These are phyloP conservation scores for Mycena polygramma DNA, from an alignment of 768 basidiomycete species.

Conservation along the genomic window DNA sequence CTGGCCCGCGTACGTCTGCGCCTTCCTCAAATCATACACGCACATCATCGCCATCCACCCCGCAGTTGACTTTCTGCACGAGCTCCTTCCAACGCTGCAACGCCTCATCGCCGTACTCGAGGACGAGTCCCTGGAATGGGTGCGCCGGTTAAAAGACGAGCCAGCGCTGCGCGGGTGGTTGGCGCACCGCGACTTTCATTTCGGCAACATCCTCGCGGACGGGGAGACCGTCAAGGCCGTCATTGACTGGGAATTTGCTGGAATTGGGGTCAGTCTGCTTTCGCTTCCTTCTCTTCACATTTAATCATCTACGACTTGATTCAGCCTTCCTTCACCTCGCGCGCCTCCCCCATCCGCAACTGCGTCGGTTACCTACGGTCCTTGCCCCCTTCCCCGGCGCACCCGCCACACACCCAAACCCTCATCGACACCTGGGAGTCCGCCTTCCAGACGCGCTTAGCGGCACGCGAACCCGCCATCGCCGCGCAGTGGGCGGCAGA, in stretches of 20 bases:
- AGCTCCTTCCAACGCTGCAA: conserved; percentile 25
- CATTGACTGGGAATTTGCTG: conserved; percentile 38
- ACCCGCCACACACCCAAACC: not conserved
- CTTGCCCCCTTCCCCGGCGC: not conserved
- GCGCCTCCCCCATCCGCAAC: conserved; percentile 26
- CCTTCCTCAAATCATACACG: conserved; percentile 29
- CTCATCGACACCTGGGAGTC: conserved; percentile 30
- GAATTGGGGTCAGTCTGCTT: conserved; percentile 20
- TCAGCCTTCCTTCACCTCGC: conserved; percentile 24
- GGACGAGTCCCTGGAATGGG: conserved; percentile 9
- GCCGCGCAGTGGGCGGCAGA: conserved; percentile 24
- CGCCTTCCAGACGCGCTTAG: conserved; percentile 19
- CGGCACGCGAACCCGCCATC: conserved; percentile 18
- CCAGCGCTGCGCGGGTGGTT: conserved; percentile 26
- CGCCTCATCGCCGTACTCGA: conserved; percentile 23
- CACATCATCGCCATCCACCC: conserved; percentile 35
- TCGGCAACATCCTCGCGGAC: conserved; percentile 35
- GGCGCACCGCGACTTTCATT: conserved; percentile 35
- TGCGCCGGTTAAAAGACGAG: conserved; percentile 18
- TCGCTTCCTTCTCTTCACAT: not conserved
- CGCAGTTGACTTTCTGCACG: conserved; percentile 16
- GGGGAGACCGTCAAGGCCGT: conserved; percentile 27
- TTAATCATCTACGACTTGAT: not conserved
- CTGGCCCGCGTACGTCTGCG: conserved; percentile 34
- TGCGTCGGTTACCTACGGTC: conserved; percentile 13